Evolutionary conservation across 2,329 filamentous ascomycete species (phyloP).

Genomic region (Alternaria infectoria): DNA sequence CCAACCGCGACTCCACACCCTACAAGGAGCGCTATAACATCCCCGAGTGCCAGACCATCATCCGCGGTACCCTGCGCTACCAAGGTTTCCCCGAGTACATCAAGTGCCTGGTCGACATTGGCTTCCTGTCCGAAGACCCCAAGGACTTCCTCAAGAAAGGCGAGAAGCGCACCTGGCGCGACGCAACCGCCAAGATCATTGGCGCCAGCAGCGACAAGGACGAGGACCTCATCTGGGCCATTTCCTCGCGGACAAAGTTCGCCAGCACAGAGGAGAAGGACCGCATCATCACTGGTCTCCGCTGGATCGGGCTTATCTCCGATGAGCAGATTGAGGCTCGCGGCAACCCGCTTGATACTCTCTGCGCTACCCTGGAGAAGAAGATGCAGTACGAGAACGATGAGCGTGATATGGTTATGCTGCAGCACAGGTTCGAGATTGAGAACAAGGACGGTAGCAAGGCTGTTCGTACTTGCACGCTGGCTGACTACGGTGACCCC

Average conservation of each 20-base stretch:
- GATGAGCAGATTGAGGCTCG: slow-evolving; percentile 72
- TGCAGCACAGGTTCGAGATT: slow-evolving; percentile 84
- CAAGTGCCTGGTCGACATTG: slow-evolving; percentile 84
- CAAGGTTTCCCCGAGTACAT: slow-evolving; percentile 90
- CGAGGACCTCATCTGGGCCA: slow-evolving; percentile 73
- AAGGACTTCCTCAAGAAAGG: slow-evolving; percentile 66
- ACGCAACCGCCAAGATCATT: slow-evolving; percentile 80
- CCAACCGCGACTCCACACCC: slow-evolving; percentile 86
- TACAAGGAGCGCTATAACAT: slow-evolving; percentile 92
- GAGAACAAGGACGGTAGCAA: slow-evolving; percentile 79
- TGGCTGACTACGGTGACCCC: slow-evolving; percentile 81
- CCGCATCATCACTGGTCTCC: slow-evolving; percentile 72
- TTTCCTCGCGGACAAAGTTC: slow-evolving; percentile 79
- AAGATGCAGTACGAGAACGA: slow-evolving; percentile 87
- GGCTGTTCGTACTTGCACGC: slow-evolving; percentile 80
- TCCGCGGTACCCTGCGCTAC: slow-evolving; percentile 86
- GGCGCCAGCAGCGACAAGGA: slow-evolving; percentile 70
- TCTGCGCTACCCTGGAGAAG: slow-evolving; percentile 85
- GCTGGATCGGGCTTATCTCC: slow-evolving; percentile 74
- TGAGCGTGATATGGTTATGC: slow-evolving; percentile 82
- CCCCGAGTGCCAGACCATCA: slow-evolving; percentile 85
- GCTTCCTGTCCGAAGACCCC: slow-evolving; percentile 79
- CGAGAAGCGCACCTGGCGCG: slow-evolving; percentile 76
- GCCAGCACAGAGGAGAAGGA: slow-evolving; percentile 69
- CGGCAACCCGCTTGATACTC: slow-evolving; percentile 85